A percentile compares a stretch with the other conserved stretches of the same genome.
phyloP scores from a whole-genome alignment of 2,329 filamentous ascomycete species.

The Penicillium sp. region DNA sequence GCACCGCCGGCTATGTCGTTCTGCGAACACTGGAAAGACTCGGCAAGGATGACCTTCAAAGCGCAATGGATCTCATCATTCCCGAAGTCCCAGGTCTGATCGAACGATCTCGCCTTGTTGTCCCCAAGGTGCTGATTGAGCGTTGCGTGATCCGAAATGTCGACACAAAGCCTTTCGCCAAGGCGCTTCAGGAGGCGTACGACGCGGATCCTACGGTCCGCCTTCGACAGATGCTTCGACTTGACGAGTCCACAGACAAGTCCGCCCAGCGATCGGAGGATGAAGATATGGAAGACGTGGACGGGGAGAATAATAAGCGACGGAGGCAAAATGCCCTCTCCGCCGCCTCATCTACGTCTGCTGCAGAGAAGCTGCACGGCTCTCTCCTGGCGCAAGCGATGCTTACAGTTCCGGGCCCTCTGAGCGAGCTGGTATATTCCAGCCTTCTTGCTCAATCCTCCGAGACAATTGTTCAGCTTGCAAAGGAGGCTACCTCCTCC shows the following conservation, averaged over 20 bases:
- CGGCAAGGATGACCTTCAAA: slow-evolving; percentile 79
- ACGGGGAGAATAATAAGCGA: slow-evolving; percentile 47
- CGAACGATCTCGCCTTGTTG: slow-evolving; percentile 71
- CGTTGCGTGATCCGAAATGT: slow-evolving; percentile 70
- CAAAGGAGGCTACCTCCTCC: slow-evolving; percentile 61
- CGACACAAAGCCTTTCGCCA: slow-evolving; percentile 58
- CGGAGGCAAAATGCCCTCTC: slow-evolving; percentile 12
- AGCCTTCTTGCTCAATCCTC: slow-evolving; percentile 63
- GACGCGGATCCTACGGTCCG: slow-evolving; percentile 52
- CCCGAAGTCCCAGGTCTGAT: slow-evolving; percentile 74
- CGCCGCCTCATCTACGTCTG: slow-evolving; percentile 34
- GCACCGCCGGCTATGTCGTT: slow-evolving; percentile 85
- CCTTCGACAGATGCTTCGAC: slow-evolving; percentile 61
- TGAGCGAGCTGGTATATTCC: slow-evolving; percentile 71
- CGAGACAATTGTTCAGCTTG: slow-evolving; percentile 63
- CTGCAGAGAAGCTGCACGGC: slow-evolving; percentile 68
- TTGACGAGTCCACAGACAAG: slow-evolving; percentile 37
- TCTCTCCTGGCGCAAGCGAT: slow-evolving; percentile 80
- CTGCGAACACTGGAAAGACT: slow-evolving; percentile 80
- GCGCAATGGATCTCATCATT: slow-evolving; percentile 69
- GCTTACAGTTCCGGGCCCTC: slow-evolving; percentile 69
- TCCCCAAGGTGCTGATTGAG: slow-evolving; percentile 81
- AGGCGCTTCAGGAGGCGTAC: slow-evolving; percentile 60
- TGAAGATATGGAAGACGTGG: slow-evolving; percentile 48
- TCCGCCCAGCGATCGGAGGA: slow-evolving; percentile 34